Base-by-base conservation (phyloP, 495 filamentous ascomycete genomes). In the Podospora pseudopauciseta region DNA sequence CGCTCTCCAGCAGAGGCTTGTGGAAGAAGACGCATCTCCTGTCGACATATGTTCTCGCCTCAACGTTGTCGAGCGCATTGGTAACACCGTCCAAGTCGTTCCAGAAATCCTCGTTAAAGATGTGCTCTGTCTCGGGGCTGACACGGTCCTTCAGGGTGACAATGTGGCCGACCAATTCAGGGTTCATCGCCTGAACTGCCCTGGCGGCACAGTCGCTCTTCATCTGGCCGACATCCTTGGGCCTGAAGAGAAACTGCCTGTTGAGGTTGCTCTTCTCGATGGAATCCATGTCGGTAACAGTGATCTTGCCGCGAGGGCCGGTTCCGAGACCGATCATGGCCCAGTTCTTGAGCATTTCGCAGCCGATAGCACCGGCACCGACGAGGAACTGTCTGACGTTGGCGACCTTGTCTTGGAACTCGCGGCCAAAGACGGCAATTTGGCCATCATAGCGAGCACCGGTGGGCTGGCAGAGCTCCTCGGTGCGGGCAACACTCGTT, bases 251-350 rank as follows among this genome's bases (percentile, higher is more conserved):
- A 83, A 99, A 99, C 73, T 99, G 96, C 57, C 96, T 86, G 82
- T 99, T 99, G 54, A 99, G 86, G 77, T 99, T 99, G 83, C 94
- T 97, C 86, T 94, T 96, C 83, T 99, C 96, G 70, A 99, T 99
- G 68, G 91, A 91, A 72, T 99, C 96, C 90, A 96, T 98, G 75
- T 99, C 96, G 16, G 96, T 97, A 27, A 98, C 91, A 26, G 77
- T 91, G 75, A 99, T 94, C 74, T 90, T 90, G 70, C 96, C 96
- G 39, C 93, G 86, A 26, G 91, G 91, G 44, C 96, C 96, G 55
- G 91, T 91, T 55, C 89, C 94, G 62, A 99, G 83, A 68, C 96
- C 96, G 73, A 98, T 96, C 93, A 98, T 94, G 28, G 96, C 95
- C 95, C 96, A 99, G 77, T 97, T 98, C 86, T 99, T 99, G 65